Conservation (phyloP, 1,284 basidiomycete genomes). For the Ustilago cynodontis region DNA sequence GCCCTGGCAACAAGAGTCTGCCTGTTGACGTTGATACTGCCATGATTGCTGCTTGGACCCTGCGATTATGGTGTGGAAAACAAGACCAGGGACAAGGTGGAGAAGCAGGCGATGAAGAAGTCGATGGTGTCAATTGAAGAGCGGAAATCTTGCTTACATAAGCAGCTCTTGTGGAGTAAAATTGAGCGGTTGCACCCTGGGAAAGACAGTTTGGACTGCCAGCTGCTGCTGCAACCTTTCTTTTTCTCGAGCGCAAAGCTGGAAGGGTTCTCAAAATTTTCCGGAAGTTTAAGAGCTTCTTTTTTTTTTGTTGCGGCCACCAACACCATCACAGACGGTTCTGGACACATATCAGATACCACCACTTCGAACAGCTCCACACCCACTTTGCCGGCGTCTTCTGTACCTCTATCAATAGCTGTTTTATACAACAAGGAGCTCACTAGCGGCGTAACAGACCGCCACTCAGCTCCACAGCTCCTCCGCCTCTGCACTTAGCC, state of each 20-base stretch:
- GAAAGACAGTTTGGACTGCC: not conserved
- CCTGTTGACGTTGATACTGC: slow-evolving; percentile 22
- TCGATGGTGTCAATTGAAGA: not conserved
- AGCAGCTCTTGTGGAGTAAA: slow-evolving; percentile 26
- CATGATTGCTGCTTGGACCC: slow-evolving; percentile 6
- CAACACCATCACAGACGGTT: not conserved
- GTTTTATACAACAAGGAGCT: not conserved
- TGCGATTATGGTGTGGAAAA: not conserved
- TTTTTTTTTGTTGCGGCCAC: not conserved
- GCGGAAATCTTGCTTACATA: slow-evolving; percentile 36
- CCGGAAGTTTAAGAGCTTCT: slow-evolving; percentile 16
- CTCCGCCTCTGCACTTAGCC: not conserved
- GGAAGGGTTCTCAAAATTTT: slow-evolving; percentile 37
- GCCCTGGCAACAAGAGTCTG: slow-evolving; percentile 51
- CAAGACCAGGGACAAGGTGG: not conserved
- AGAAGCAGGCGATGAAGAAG: not conserved
- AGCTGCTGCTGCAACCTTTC: slow-evolving; percentile 1
- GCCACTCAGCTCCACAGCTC: not conserved
- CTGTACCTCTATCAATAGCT: not conserved
- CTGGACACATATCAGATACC: not conserved
- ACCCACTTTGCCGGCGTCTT: not conserved
- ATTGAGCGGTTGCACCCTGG: slow-evolving; percentile 5
- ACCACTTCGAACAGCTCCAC: not conserved
- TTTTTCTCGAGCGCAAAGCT: not conserved
- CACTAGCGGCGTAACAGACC: not conserved